Evolutionary conservation across 1,284 basidiomycete species (phyloP).

Genomic region (Ustilago sp.): DNA sequence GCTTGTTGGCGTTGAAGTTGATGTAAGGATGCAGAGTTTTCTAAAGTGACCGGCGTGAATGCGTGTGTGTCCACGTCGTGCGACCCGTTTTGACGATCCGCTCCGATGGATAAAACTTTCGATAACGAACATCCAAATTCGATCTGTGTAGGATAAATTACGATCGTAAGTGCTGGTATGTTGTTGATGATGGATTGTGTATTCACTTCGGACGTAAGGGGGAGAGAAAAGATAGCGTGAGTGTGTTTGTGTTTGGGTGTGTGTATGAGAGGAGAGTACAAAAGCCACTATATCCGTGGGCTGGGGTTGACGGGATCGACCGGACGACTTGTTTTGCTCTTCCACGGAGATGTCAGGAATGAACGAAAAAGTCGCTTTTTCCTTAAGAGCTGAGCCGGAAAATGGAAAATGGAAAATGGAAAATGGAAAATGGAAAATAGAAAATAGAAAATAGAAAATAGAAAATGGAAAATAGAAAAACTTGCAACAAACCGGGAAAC

Average conservation of each 20-base stretch:
- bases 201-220: too few species aligned
- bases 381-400: neutral
- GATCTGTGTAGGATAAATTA: neutral
- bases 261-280: neutral
- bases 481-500: constrained; percentile 10
- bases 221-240: too few species aligned
- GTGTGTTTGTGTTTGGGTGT: neutral
- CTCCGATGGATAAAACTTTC: neutral
- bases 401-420: neutral
- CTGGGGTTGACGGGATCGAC: neutral
- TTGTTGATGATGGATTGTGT: too few species aligned
- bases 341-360: constrained; percentile 12
- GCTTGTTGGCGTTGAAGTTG: neutral
- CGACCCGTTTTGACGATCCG: neutral
- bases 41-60: neutral
- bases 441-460: too few species aligned
- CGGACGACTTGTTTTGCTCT: neutral
- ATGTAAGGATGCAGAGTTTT: constrained; percentile 1
- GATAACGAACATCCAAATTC: neutral
- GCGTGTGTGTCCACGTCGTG: neutral
- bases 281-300: constrained; percentile 3
- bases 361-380: neutral
- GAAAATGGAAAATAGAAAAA: neutral
- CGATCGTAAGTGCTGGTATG: neutral
- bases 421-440: neutral